Conservation (phyloP, 805 yeast genomes). For the Zygosaccharomyces bisporus region DNA sequence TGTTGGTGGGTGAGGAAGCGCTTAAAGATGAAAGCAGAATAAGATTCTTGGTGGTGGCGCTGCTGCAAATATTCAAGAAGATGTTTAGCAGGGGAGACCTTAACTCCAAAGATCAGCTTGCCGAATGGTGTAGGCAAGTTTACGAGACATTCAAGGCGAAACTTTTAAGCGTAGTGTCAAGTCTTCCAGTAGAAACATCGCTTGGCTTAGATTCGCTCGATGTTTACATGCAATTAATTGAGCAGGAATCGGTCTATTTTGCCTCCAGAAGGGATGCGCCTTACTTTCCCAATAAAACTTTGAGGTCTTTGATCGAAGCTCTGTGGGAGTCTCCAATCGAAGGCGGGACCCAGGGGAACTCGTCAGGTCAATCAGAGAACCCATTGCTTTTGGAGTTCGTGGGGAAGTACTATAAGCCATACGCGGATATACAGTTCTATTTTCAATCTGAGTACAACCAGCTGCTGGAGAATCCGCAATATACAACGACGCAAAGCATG, state of each 20-base stretch:
- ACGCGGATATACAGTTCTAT: constrained; percentile 77
- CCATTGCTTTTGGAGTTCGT: constrained; percentile 53
- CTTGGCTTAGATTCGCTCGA: constrained; percentile 53
- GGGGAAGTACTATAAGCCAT: constrained; percentile 49
- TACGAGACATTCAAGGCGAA: constrained; percentile 52
- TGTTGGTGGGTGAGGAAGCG: constrained; percentile 13
- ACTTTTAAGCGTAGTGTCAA: constrained; percentile 42
- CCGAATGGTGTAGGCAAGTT: constrained; percentile 58
- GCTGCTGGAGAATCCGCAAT: constrained; percentile 23
- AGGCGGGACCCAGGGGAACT: constrained; percentile 40
- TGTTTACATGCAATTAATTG: constrained; percentile 50
- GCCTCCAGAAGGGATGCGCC: constrained; percentile 50
- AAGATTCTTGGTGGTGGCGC: constrained; percentile 32
- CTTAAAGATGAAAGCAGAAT: constrained; percentile 16
- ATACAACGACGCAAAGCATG: constrained; percentile 22
- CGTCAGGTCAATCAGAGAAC: constrained; percentile 41
- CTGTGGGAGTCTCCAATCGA: constrained; percentile 35
- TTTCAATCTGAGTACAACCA: constrained; percentile 52
- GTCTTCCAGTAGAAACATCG: constrained; percentile 42
- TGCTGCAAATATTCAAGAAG: constrained; percentile 34
- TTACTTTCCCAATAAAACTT: constrained; percentile 58
- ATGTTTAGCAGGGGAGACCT: constrained; percentile 34
- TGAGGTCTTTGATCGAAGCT: constrained; percentile 41
- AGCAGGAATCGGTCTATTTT: constrained; percentile 51
- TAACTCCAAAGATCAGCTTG: constrained; percentile 36